Conservation (phyloP, 2,329 filamentous ascomycete genomes). For the Fusarium verticillioides region DNA sequence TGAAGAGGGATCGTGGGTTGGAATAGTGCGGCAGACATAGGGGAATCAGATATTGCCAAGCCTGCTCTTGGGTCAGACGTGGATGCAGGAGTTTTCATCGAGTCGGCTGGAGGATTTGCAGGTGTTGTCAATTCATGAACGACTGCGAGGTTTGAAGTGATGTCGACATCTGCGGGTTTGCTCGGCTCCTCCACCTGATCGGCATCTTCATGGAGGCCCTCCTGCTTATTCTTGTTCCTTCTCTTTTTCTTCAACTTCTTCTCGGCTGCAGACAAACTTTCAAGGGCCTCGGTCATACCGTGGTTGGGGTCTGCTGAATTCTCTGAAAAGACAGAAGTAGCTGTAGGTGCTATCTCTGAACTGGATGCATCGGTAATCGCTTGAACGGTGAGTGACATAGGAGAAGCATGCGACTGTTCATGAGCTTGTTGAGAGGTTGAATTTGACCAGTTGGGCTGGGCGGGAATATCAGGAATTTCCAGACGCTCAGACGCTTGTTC, state of each 20-base stretch:
- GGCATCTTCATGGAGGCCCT: not conserved
- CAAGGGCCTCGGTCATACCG: not conserved
- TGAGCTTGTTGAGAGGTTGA: not conserved
- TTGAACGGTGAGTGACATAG: not conserved
- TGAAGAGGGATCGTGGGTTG: not conserved
- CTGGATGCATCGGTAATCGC: not conserved
- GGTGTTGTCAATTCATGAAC: not conserved
- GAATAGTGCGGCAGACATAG: not conserved
- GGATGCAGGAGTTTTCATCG: not conserved
- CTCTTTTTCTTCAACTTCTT: constrained; percentile 12
- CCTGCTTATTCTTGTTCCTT: not conserved
- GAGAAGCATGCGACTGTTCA: not conserved
- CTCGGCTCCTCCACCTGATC: not conserved
- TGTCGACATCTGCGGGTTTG: not conserved
- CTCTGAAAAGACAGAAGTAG: not conserved
- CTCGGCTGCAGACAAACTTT: constrained; percentile 8
- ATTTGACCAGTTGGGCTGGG: not conserved
- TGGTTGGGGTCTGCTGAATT: not conserved
- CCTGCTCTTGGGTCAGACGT: not conserved
- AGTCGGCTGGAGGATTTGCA: not conserved
- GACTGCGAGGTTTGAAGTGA: not conserved
- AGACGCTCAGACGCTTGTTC: not conserved
- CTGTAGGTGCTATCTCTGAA: not conserved
- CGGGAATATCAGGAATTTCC: not conserved
- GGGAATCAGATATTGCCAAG: not conserved